A percentile compares a stretch with the other conserved stretches of the same genome.
phyloP scores from a whole-genome alignment of 495 filamentous ascomycete genomes.

The Neurospora sp. region DNA sequence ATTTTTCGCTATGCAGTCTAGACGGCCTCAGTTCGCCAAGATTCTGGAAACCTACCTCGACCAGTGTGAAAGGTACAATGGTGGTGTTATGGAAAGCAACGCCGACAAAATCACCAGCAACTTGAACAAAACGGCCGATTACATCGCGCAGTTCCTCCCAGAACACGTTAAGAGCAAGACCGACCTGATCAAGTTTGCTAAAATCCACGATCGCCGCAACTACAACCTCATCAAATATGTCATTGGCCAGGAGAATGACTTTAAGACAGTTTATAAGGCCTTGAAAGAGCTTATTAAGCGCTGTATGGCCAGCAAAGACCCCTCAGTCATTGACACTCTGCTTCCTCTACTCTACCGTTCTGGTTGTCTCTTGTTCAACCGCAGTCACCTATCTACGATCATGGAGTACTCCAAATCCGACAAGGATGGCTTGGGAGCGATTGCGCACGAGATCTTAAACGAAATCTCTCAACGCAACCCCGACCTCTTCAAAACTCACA shows the following conservation, averaged over 20 bases:
- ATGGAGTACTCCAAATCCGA: slow-evolving; percentile 77
- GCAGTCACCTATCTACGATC: slow-evolving; percentile 82
- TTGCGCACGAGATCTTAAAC: slow-evolving; percentile 83
- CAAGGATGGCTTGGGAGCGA: slow-evolving; percentile 60
- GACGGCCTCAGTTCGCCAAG: slow-evolving; percentile 59
- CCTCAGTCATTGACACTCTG: slow-evolving; percentile 63
- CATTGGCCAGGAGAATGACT: slow-evolving; percentile 79
- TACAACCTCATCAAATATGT: slow-evolving; percentile 83
- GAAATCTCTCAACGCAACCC: slow-evolving; percentile 86
- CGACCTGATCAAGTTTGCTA: slow-evolving; percentile 84
- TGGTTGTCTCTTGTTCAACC: slow-evolving; percentile 79
- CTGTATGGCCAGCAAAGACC: slow-evolving; percentile 43
- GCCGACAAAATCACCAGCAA: slow-evolving; percentile 56
- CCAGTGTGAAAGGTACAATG: slow-evolving; percentile 78
- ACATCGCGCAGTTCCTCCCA: slow-evolving; percentile 61
- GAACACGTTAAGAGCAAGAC: slow-evolving; percentile 54
- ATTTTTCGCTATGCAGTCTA: slow-evolving; percentile 75
- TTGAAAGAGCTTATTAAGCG: slow-evolving; percentile 84
- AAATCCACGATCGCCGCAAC: slow-evolving; percentile 77
- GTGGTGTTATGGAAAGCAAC: slow-evolving; percentile 67
- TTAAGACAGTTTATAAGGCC: slow-evolving; percentile 77
- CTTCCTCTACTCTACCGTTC: slow-evolving; percentile 76
- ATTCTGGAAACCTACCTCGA: slow-evolving; percentile 63
- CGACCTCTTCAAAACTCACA: slow-evolving; percentile 80
- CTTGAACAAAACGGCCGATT: slow-evolving; percentile 56